Evolutionary conservation across 176 grass and related monocot species (phyloP), one percentile per base, ranked within the genome.

Genomic region (Ampelocalamus luodianensis): DNA sequence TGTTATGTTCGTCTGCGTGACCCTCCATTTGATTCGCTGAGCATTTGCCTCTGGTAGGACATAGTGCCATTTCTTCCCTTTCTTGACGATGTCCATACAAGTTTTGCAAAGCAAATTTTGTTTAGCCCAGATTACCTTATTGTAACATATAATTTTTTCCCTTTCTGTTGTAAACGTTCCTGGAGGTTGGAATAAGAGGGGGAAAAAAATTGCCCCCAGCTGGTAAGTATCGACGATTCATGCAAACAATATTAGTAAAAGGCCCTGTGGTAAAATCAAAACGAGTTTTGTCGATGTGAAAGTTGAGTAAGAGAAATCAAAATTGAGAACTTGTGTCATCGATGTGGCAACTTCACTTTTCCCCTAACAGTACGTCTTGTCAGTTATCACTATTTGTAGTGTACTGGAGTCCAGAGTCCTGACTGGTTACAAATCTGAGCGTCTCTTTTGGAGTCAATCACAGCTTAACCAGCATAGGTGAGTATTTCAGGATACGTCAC

Each of bases 21-120:
- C 26, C 71, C 44, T 75, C 46, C 24, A 23, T 66, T 72, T 65
- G 45, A 65, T 78, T 55, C 73, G n/a, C 42, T 70, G 53, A 45
- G 36, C 24, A 74, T 73, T 60, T 77, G 73, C 18, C 39, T 29
- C 49, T 87, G 60, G 32, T 79, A 74, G 85, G 61, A 59, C 43
- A 58, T 74, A 73, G 74, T 48, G 64, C n/a, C 58, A 73, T 50
- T 42, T 23, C 40, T 50, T 51, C 39, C 62, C 53, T 36, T 76
- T 58, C 23, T 86, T 77, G 54, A 20, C 12, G 50, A 23, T 44
- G 65, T 38, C 7, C 18, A 68, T 42, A 10, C 34, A 54, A 75
- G 12, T 27, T 80, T 74, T 22, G 24, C 34, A 63, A 32, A 81
- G 63, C 16, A 59, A 54, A 38, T 75, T 89, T 69, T 89, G 71